Conservation (phyloP, 306 rosid species). For the Morella rubra region DNA sequence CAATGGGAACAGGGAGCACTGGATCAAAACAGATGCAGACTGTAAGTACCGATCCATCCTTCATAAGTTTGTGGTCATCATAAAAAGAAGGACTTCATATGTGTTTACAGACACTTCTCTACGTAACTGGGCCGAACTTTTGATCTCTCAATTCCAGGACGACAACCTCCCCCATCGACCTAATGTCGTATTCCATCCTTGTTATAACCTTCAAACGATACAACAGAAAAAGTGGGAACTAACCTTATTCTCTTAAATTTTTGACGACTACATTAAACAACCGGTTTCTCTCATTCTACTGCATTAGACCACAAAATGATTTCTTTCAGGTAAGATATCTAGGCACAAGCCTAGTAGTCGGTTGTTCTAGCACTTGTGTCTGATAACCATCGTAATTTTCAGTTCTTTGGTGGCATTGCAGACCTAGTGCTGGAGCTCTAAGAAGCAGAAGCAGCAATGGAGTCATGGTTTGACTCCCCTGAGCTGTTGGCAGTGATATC, state of each 20-base stretch:
- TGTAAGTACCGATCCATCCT: constrained; percentile 51
- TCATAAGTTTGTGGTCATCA: background rate
- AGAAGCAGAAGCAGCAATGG: constrained; percentile 34
- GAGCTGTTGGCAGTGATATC: constrained; percentile 27
- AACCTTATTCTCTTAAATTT: too few relatives aligned
- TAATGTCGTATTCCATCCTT: too few relatives aligned
- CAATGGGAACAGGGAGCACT: constrained; percentile 67
- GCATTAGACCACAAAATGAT: background rate
- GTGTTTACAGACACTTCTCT: background rate
- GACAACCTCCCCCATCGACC: too few relatives aligned
- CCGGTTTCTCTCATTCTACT: too few relatives aligned
- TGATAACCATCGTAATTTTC: constrained; percentile 23
- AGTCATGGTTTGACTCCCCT: constrained; percentile 15
- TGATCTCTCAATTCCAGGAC: background rate
- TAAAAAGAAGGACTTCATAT: background rate
- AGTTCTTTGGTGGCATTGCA: constrained; percentile 34
- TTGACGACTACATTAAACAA: too few relatives aligned
- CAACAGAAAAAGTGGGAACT: too few relatives aligned
- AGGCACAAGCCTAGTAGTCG: background rate
- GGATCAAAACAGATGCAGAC: constrained; percentile 93
- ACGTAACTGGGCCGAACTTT: background rate
- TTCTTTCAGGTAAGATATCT: background rate
- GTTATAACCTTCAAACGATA: too few relatives aligned
- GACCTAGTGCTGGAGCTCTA: constrained; percentile 88
- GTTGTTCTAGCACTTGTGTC: background rate